Base-by-base conservation (phyloP, 1,284 basidiomycete genomes). In the Pseudomicrostroma phylloplanum region DNA sequence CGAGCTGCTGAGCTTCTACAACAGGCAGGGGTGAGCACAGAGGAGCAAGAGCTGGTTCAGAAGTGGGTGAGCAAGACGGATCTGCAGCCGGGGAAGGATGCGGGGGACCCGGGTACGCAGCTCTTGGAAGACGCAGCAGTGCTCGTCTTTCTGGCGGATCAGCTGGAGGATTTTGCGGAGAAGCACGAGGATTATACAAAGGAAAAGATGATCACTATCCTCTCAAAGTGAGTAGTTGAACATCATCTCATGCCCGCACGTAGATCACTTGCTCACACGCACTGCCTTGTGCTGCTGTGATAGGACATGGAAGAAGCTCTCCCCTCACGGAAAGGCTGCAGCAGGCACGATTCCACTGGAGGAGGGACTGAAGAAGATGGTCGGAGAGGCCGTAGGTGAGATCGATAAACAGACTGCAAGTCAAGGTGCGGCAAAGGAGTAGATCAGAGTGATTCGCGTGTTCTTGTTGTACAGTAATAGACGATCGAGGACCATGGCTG, bases 121-220 rank as follows among this genome's bases (percentile, higher is more conserved):
- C 21, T 70, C 30, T 66, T 78, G 23, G 76, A 78, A 57, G 76
- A 78, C 43, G 73, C 74, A 0, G 76, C 76, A 0, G 73, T 78
- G 36, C 59, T 78, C 8, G 70, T 77, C 17, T 78, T 78, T 57
- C 41, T 78, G 25, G 64, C 75, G 54, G 64, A 72, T 41, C 70
- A 77, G 57, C 58, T 78, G 21, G 65, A 63, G 55, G 58, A 55
- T 19, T 78, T 78, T 56, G 73, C 71, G 0, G 60, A 55, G 3
- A 59, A 68, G n/a, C 71, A 76, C 54, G 43, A 49, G 3, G 73
- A 67, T 7, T 78, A 74, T 49, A 58, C 63, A 17, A 60, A 70
- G 54, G 64, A 70, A 12, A 78, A 78, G 57, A 70, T 71, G 49
- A 67, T 78, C 19, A 73, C 72, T 39, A 78, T 78, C 41, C 65